Percentiles rank a stretch among this genome's conserved stretches.
Conservation (phyloP, 1,284 basidiomycete species). For the Phlebopus sp. region DNA sequence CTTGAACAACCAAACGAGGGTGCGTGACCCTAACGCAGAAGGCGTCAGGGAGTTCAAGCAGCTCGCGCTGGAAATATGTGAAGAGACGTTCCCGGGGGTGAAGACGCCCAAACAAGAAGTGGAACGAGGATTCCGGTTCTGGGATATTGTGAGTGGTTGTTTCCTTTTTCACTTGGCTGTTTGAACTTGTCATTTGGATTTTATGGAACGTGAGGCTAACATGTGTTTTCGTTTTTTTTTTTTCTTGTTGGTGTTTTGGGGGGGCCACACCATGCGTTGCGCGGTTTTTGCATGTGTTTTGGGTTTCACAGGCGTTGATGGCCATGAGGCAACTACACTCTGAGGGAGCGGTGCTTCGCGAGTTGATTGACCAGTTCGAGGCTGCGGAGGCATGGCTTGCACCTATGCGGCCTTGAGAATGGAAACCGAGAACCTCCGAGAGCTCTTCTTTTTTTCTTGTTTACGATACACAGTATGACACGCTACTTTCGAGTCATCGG, state of each 20-base stretch:
- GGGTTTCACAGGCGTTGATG: conserved; percentile 65
- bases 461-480: no score
- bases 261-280: conserved; percentile 7
- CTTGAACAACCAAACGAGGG: conserved; percentile 73
- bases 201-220: conserved; percentile 19
- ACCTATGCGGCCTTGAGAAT: conserved; percentile 79
- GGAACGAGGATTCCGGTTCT: conserved; percentile 95
- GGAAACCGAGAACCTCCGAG: conserved; percentile 1
- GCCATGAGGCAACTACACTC: conserved; percentile 87
- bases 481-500: not conserved
- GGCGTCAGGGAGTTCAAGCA: conserved; percentile 83
- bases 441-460: no score
- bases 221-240: conserved; percentile 2
- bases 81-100: conserved; percentile 91
- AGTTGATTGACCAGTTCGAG: conserved; percentile 93
- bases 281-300: not conserved
- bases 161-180: conserved; percentile 8
- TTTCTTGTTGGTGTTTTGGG: not conserved
- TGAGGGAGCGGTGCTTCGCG: conserved; percentile 74
- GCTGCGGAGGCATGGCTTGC: conserved; percentile 90
- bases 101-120: conserved; percentile 86
- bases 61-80: conserved; percentile 87
- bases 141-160: conserved; percentile 81
- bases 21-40: conserved; percentile 71
- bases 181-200: not conserved